A percentile compares a stretch with the other conserved stretches of the same genome.
Evolutionary conservation across 768 basidiomycete species (phyloP).

Genomic region (Russula brevipes): DNA sequence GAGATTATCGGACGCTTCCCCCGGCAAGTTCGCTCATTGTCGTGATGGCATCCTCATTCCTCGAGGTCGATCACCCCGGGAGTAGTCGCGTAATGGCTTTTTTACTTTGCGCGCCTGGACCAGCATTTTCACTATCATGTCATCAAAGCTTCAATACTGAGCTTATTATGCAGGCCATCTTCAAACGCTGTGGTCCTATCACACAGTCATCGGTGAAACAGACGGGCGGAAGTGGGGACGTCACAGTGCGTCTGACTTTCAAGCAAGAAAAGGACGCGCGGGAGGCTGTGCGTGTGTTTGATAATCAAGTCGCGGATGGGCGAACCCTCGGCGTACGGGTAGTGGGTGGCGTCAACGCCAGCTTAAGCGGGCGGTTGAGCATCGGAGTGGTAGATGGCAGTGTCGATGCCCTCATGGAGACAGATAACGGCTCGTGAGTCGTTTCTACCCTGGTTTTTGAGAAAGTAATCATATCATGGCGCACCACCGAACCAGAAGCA

Average conservation of each 20-base stretch:
- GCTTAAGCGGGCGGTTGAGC: conserved; percentile 24
- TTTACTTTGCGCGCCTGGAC: neutral
- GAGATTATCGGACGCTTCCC: neutral
- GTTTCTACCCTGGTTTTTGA: neutral
- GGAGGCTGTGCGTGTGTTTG: conserved; percentile 20
- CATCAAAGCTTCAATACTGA: neutral
- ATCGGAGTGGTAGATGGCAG: conserved; percentile 22
- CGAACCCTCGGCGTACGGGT: conserved; percentile 24
- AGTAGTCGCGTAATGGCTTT: neutral
- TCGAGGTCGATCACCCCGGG: neutral
- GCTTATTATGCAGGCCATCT: conserved; percentile 19
- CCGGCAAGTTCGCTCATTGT: neutral
- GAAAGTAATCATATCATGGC: neutral
- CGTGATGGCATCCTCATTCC: neutral
- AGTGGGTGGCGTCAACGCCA: conserved; percentile 25
- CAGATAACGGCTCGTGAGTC: conserved; percentile 23
- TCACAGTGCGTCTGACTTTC: conserved; percentile 26
- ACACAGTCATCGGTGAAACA: conserved; percentile 23
- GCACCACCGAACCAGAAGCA: conserved; percentile 3
- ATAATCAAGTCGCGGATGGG: conserved; percentile 26
- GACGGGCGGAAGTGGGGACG: conserved; percentile 12
- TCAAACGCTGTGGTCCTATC: conserved; percentile 26
- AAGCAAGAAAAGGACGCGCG: conserved; percentile 25
- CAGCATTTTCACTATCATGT: neutral
- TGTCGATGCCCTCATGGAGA: conserved; percentile 23